Evolutionary conservation across 2,329 filamentous ascomycete genomes (phyloP), one percentile per base, ranked within the genome.

Genomic region (Sclerotinia sclerotiorum): DNA sequence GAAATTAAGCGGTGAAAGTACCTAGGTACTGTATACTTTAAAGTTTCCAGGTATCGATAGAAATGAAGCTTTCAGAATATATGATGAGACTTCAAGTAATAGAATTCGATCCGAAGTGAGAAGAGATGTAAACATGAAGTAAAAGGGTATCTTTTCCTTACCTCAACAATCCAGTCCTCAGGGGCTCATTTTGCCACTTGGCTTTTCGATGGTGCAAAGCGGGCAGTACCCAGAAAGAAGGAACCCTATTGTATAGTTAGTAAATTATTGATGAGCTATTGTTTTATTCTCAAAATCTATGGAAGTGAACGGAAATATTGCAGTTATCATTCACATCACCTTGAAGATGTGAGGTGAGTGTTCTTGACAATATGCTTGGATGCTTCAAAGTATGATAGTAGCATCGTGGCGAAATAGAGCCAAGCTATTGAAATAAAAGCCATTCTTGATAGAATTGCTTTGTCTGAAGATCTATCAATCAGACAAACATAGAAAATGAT

Each of bases 61-160:
- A 21, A 39, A 19, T 39, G 21, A 10, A 13, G 46, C 3, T 27
- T 27, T 19, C 10, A 21, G 48, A 63, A 35, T 10, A 52, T 61
- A 61, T 35, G 11, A 63, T 46, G 15, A 63, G 60, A 15, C 60
- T 63, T 49, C 46, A 39, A 52, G 60, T 35, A 39, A 63, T 63
- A 52, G 24, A 5, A 32, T 24, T 61, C 57, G 42, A 32, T 32
- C 27, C 19, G 21, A 61, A 44, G 27, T 48, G 19, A 48, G 39
- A 17, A 42, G 39, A 42, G 32, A 17, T 61, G 19, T 32, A n/a
- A 60, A 29, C 1, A 27, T 6, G n/a, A 51, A 35, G 27, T 19
- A 39, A 51, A 51, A 35, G 35, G 19, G n/a, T 46, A 5, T 44
- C 21, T 39, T 51, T 17, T 49, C n/a, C 60, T 51, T 52, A 63